These are phyloP conservation scores for Exophiala sideris DNA, from an alignment of 2,329 filamentous ascomycete species.

Conservation along the genomic window DNA sequence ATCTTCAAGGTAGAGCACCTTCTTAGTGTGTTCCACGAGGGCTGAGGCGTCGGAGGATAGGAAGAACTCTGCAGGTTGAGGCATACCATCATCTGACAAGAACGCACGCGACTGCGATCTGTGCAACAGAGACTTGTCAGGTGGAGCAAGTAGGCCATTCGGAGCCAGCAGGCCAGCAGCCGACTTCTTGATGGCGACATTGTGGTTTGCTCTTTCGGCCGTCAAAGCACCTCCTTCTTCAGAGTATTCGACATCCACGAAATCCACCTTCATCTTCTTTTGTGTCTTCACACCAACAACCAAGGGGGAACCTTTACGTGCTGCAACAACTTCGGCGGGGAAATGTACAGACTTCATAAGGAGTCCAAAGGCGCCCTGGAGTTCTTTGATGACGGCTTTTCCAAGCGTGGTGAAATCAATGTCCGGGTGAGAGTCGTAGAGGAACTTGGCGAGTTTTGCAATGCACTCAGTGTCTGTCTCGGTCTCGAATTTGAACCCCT, in stretches of 20 bases:
- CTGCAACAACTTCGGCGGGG: conserved; percentile 95
- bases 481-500: conserved; percentile 98
- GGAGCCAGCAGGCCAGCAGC: conserved; percentile 64
- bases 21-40: conserved; percentile 99
- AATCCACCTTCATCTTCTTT: conserved; percentile 99
- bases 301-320: conserved; percentile 95
- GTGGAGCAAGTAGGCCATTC: conserved; percentile 71
- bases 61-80: conserved; percentile 99
- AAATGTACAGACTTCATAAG: conserved; percentile 98
- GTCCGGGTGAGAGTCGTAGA: conserved; percentile 89
- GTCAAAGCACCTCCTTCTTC: conserved; percentile 80
- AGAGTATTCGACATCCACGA: conserved; percentile 96
- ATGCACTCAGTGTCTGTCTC: conserved; percentile 99
- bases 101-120: conserved; percentile 98
- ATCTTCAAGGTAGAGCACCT: conserved; percentile 98
- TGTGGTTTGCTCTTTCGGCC: conserved; percentile 92
- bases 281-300: conserved; percentile 95
- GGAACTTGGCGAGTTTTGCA: conserved; percentile 97
- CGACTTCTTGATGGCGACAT: conserved; percentile 91
- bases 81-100: conserved; percentile 96
- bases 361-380: conserved; percentile 95
- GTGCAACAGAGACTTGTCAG: conserved; percentile 97
- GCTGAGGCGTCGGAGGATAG: conserved; percentile 97
- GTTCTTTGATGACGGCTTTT: conserved; percentile 97
- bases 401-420: conserved; percentile 95